Evolutionary conservation across 495 filamentous ascomycete genomes (phyloP).

Genomic region (Eremomyces bilateralis): DNA sequence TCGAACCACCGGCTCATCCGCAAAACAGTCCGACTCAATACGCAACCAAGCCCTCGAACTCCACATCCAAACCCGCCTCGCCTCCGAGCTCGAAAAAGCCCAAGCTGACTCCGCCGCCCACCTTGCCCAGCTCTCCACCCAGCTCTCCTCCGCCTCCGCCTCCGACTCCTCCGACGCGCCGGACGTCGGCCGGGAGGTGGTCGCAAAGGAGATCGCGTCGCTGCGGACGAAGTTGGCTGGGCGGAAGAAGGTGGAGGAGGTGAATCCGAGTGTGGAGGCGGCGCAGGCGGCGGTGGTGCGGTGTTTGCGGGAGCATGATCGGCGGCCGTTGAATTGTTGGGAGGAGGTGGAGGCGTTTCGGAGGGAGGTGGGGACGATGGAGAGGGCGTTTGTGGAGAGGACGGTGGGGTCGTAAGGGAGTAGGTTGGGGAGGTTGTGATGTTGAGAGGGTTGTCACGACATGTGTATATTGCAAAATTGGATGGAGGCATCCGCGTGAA

Average conservation of each 20-base stretch:
- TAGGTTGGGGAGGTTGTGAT: too few relatives aligned
- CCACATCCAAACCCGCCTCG: slow-evolving; percentile 71
- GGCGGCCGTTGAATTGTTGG: slow-evolving; percentile 88
- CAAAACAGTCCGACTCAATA: slow-evolving; percentile 55
- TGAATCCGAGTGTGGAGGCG: slow-evolving; percentile 43
- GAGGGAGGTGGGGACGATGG: slow-evolving; percentile 61
- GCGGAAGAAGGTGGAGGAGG: slow-evolving; percentile 44
- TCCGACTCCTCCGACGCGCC: slow-evolving; percentile 15
- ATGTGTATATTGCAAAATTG: too few relatives aligned
- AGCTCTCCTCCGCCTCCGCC: slow-evolving; percentile 23
- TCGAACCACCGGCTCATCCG: slow-evolving; percentile 2
- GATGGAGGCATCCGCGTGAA: too few relatives aligned
- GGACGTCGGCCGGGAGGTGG: slow-evolving; percentile 28
- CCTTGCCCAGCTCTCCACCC: slow-evolving; percentile 39
- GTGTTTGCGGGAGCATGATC: slow-evolving; percentile 69
- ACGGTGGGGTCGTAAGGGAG: slow-evolving; percentile 34
- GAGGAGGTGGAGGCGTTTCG: slow-evolving; percentile 81
- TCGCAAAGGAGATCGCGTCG: slow-evolving; percentile 47
- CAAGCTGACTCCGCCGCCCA: slow-evolving; percentile 29
- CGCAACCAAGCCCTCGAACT: slow-evolving; percentile 68
- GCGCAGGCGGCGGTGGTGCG: slow-evolving; percentile 58
- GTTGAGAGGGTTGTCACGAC: too few relatives aligned
- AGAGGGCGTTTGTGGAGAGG: slow-evolving; percentile 70
- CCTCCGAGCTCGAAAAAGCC: slow-evolving; percentile 61
- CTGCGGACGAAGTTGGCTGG: slow-evolving; percentile 52